phyloP scores from a whole-genome alignment of 495 filamentous ascomycete species.

The Daldinia vernicosa region DNA sequence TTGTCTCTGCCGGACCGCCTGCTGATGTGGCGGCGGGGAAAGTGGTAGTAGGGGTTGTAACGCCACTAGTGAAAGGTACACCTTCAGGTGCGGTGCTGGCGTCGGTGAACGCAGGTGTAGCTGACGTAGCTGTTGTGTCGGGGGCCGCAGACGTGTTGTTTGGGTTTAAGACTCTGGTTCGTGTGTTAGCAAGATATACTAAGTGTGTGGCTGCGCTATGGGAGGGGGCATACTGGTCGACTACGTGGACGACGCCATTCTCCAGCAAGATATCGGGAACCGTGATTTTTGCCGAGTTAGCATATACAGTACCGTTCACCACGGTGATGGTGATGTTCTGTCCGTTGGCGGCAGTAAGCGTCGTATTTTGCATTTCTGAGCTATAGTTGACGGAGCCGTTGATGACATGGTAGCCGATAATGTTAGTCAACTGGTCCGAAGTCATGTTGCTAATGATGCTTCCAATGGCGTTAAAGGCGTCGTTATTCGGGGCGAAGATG shows the following conservation, averaged over 20 bases:
- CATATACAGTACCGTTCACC: conserved; percentile 54
- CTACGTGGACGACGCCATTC: conserved; percentile 75
- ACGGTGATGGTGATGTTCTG: conserved; percentile 61
- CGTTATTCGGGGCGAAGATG: conserved; percentile 69
- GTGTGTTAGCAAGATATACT: conserved; percentile 4
- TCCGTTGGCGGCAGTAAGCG: conserved; percentile 56
- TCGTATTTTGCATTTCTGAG: conserved; percentile 52
- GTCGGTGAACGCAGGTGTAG: conserved; percentile 61
- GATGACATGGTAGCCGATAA: conserved; percentile 70
- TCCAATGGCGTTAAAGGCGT: conserved; percentile 68
- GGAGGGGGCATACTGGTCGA: conserved; percentile 58
- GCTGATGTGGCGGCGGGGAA: conserved; percentile 46
- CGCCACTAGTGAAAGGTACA: conserved; percentile 58
- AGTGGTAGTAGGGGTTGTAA: conserved; percentile 49
- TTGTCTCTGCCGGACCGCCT: conserved; percentile 17
- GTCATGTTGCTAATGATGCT: conserved; percentile 58
- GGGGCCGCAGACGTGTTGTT: conserved; percentile 58
- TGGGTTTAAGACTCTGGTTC: conserved; percentile 67
- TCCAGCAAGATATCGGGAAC: conserved; percentile 65
- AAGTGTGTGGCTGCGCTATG: neutral
- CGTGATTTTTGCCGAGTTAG: conserved; percentile 64
- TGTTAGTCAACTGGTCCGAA: conserved; percentile 53
- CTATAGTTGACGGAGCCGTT: conserved; percentile 63
- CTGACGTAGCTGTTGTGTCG: conserved; percentile 53
- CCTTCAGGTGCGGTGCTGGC: conserved; percentile 53